Percentiles rank a stretch among this genome's conserved stretches.
Evolutionary conservation across 2,329 filamentous ascomycete genomes (phyloP).

Genomic region (Fusarium musae): DNA sequence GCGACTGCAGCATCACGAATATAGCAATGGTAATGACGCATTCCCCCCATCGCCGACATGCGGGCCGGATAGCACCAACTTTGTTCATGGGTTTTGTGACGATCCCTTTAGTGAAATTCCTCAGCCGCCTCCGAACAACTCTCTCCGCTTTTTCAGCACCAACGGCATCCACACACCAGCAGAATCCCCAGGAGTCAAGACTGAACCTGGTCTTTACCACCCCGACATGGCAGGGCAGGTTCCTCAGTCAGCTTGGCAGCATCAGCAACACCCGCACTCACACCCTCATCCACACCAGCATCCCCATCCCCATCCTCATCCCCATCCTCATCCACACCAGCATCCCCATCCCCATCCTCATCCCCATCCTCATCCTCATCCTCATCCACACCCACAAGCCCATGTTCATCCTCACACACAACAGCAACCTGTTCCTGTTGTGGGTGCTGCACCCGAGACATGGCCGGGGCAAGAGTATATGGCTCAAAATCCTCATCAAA

Average conservation of each 20-base stretch:
- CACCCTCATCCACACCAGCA: slow-evolving; percentile 24
- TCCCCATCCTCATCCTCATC: background rate
- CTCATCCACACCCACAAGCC: slow-evolving; percentile 15
- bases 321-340: too few species aligned
- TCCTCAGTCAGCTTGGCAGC: slow-evolving; percentile 37
- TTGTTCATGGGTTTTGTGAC: slow-evolving; percentile 52
- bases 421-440: slow-evolving; percentile 31
- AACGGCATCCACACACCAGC: slow-evolving; percentile 51
- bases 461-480: slow-evolving; percentile 47
- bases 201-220: slow-evolving; percentile 45
- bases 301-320: background rate
- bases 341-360: background rate
- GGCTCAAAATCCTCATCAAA: slow-evolving; percentile 37
- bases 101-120: slow-evolving; percentile 53
- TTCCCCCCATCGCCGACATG: slow-evolving; percentile 44
- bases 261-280: slow-evolving; percentile 37
- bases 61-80: slow-evolving; percentile 44
- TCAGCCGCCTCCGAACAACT: slow-evolving; percentile 38
- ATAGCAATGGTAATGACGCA: slow-evolving; percentile 37
- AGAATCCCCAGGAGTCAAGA: slow-evolving; percentile 53
- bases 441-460: slow-evolving; percentile 31
- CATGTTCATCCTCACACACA: slow-evolving; percentile 16
- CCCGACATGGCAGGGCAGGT: slow-evolving; percentile 35
- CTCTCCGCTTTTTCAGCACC: slow-evolving; percentile 48
- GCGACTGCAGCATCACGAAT: slow-evolving; percentile 46